Evolutionary conservation across 805 yeast genomes (phyloP).

Genomic region (Nakazawaea ishiwadae): DNA sequence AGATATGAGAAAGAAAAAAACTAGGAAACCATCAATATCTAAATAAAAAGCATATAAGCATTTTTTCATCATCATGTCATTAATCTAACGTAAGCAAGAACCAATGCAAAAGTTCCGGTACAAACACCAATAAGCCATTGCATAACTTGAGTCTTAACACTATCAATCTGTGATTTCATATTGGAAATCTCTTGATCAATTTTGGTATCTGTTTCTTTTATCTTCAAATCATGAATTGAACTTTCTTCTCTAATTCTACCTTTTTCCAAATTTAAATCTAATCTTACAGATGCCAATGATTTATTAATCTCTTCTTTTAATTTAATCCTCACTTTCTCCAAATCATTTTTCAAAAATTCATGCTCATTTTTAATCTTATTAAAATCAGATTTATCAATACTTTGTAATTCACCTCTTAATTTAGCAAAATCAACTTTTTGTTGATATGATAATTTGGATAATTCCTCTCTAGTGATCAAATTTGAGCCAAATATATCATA

Average conservation of each 20-base stretch:
- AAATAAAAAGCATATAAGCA: not conserved
- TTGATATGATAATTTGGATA: constrained; percentile 83
- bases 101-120: constrained; percentile 95
- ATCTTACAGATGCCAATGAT: constrained; percentile 82
- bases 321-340: constrained; percentile 80
- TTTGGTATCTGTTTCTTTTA: constrained; percentile 90
- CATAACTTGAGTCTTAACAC: constrained; percentile 93
- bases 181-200: constrained; percentile 94
- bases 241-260: constrained; percentile 94
- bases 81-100: constrained; percentile 85
- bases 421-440: constrained; percentile 97
- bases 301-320: constrained; percentile 89
- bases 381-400: constrained; percentile 83
- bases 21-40: not conserved
- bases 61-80: constrained; percentile 37
- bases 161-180: constrained; percentile 91
- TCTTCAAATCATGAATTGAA: constrained; percentile 86
- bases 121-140: constrained; percentile 99
- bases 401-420: constrained; percentile 84
- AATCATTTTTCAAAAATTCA: constrained; percentile 75
- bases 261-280: constrained; percentile 89
- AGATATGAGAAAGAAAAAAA: constrained; percentile 36
- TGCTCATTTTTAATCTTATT: constrained; percentile 80
- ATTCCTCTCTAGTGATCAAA: constrained; percentile 79
- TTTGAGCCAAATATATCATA: constrained; percentile 68